Evolutionary conservation across 495 filamentous ascomycete species (phyloP).

Genomic region (Neurospora africana): DNA sequence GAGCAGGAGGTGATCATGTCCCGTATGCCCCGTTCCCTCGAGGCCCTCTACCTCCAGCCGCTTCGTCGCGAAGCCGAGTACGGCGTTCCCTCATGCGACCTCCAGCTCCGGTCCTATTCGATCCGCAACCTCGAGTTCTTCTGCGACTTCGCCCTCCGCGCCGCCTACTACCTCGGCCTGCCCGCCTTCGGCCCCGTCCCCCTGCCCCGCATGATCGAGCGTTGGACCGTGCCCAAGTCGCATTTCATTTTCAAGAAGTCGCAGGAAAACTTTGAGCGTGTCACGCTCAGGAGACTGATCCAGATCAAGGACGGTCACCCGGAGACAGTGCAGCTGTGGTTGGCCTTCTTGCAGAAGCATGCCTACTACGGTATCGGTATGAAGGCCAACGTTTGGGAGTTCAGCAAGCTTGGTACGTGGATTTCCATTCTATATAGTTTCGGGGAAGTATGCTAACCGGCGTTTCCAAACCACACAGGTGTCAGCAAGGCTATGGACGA

Average conservation of each 20-base stretch:
- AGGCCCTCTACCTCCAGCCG: conserved; percentile 77
- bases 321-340: conserved; percentile 79
- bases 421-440: too few relatives aligned
- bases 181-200: conserved; percentile 80
- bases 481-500: conserved; percentile 57
- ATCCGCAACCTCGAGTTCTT: conserved; percentile 90
- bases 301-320: conserved; percentile 90
- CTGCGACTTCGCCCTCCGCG: conserved; percentile 85
- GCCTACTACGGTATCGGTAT: conserved; percentile 91
- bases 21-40: conserved; percentile 30
- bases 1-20: conserved; percentile 1
- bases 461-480: conserved; percentile 31
- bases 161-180: conserved; percentile 86
- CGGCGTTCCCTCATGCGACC: conserved; percentile 74
- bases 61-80: conserved; percentile 63
- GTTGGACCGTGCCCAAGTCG: conserved; percentile 87
- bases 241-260: conserved; percentile 94
- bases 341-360: conserved; percentile 83
- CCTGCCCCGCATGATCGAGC: conserved; percentile 73
- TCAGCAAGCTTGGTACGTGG: conserved; percentile 52
- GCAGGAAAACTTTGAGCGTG: conserved; percentile 94
- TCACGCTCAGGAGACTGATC: conserved; percentile 75
- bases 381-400: conserved; percentile 96
- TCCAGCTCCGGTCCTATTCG: conserved; percentile 87
- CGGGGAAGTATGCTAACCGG: neutral